Evolutionary conservation across 2,329 filamentous ascomycete species (phyloP).

Genomic region (Myriosclerotinia duriaeana): DNA sequence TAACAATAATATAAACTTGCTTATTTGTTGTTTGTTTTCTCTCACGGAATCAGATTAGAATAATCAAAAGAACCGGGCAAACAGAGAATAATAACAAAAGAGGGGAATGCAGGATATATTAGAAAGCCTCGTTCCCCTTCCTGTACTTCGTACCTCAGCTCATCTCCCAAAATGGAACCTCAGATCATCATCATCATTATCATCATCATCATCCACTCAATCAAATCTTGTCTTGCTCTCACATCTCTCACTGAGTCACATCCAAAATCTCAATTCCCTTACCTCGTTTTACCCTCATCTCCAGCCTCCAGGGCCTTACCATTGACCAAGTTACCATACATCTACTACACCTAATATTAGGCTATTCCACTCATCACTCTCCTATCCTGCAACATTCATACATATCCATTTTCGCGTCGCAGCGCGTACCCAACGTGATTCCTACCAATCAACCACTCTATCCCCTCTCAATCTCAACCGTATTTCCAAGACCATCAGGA

Average conservation of each 20-base stretch:
- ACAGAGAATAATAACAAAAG: too few relatives aligned
- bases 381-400: neutral
- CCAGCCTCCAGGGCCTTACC: neutral
- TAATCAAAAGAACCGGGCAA: neutral
- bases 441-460: neutral
- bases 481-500: neutral
- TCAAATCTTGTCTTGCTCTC: neutral
- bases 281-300: neutral
- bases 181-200: neutral
- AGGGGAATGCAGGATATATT: slow-evolving; percentile 20
- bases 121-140: neutral
- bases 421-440: neutral
- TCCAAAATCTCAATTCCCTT: neutral
- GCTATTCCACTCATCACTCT: neutral
- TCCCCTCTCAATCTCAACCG: neutral
- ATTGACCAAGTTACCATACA: neutral
- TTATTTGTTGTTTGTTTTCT: too few relatives aligned
- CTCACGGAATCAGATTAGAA: too few relatives aligned
- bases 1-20: too few relatives aligned
- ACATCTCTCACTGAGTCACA: neutral
- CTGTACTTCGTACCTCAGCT: neutral
- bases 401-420: neutral
- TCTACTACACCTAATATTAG: too few relatives aligned
- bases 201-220: neutral
- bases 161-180: neutral